Percentiles rank a stretch among this genome's conserved stretches.
These are phyloP conservation scores for Pichia deserticola DNA, from an alignment of 805 yeast genomes.

Conservation along the genomic window DNA sequence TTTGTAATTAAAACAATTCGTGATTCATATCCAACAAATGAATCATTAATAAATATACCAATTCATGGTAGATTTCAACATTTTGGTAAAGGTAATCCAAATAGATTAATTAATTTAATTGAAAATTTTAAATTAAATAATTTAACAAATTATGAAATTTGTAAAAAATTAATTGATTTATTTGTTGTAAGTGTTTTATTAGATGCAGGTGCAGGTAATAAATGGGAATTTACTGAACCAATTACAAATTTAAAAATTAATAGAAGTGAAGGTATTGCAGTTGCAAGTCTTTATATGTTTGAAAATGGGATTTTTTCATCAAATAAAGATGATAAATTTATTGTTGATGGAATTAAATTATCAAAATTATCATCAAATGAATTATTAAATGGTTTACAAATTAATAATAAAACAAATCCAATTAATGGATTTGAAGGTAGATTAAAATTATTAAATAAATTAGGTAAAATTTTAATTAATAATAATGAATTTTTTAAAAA, in stretches of 20 bases:
- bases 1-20: constrained; percentile 39
- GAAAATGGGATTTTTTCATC: constrained; percentile 35
- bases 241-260: constrained; percentile 22
- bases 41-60: constrained; percentile 39
- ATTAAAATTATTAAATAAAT: constrained; percentile 34
- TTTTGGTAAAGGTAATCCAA: constrained; percentile 43
- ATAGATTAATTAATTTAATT: constrained; percentile 39
- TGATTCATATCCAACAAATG: constrained; percentile 37
- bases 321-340: constrained; percentile 29
- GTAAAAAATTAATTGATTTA: constrained; percentile 48
- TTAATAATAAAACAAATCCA: constrained; percentile 35
- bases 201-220: constrained; percentile 64
- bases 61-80: constrained; percentile 68
- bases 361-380: constrained; percentile 28
- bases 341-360: constrained; percentile 39
- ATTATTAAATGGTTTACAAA: constrained; percentile 40
- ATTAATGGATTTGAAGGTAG: constrained; percentile 52
- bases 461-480: constrained; percentile 40
- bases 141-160: constrained; percentile 33
- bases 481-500: constrained; percentile 36
- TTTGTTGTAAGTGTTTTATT: constrained; percentile 53
- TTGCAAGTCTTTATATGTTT: constrained; percentile 52
- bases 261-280: constrained; percentile 60
- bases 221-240: constrained; percentile 43
- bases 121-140: constrained; percentile 8